Evolutionary conservation across 192 early-diverging fungal genomes (phyloP).

Genomic region (Umbelopsis vinacea): DNA sequence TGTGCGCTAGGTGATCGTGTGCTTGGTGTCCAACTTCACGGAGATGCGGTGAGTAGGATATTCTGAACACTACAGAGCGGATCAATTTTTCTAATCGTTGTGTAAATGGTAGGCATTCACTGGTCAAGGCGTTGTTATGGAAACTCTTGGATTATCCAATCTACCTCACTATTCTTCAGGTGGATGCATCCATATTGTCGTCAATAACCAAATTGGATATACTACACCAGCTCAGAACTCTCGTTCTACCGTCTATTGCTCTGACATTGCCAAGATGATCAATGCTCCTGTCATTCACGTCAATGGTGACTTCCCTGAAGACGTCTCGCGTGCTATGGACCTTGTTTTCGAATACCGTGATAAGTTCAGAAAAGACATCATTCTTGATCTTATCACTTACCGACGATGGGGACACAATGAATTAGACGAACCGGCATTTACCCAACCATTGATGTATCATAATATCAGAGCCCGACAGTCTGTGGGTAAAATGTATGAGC

Average conservation of each 20-base stretch:
- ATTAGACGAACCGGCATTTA: conserved; percentile 96
- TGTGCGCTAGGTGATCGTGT: conserved; percentile 93
- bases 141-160: conserved; percentile 94
- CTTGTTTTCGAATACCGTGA: conserved; percentile 91
- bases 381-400: conserved; percentile 94
- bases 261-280: conserved; percentile 97
- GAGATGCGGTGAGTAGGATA: conserved; percentile 80
- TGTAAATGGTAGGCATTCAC: conserved; percentile 60
- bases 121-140: conserved; percentile 93
- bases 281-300: conserved; percentile 95
- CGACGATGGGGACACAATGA: conserved; percentile 98
- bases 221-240: conserved; percentile 97
- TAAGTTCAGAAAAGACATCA: conserved; percentile 94
- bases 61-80: conserved; percentile 27
- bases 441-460: conserved; percentile 96
- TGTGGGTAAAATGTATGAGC: conserved; percentile 87
- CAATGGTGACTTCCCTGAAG: conserved; percentile 94
- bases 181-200: conserved; percentile 95
- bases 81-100: conserved; percentile 4
- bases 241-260: conserved; percentile 88
- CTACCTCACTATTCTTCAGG: conserved; percentile 94
- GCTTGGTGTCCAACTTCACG: conserved; percentile 94
- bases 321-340: conserved; percentile 83
- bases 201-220: conserved; percentile 98
- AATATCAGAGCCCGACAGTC: conserved; percentile 85